Evolutionary conservation across 805 yeast genomes (phyloP).

Genomic region (Yamadazyma takamatsuzukensis): DNA sequence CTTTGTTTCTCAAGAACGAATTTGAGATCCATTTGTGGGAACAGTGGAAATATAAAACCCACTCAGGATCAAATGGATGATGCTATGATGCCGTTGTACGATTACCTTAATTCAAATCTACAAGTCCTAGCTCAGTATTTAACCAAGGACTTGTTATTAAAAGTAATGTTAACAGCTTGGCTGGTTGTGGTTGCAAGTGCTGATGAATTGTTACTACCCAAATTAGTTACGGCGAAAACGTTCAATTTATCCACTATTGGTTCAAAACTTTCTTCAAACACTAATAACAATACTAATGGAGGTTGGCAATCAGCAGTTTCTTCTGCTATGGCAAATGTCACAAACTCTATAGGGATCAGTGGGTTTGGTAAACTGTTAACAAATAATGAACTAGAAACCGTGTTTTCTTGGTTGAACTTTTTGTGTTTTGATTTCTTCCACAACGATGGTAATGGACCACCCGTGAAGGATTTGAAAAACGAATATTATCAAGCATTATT

Average conservation of each 20-base stretch:
- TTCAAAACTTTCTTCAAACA: slow-evolving; percentile 10
- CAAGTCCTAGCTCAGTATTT: slow-evolving; percentile 58
- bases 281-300: slow-evolving; percentile 6
- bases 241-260: slow-evolving; percentile 24
- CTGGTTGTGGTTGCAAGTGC: slow-evolving; percentile 62
- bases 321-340: slow-evolving; percentile 49
- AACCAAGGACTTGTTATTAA: slow-evolving; percentile 50
- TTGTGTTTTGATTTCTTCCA: slow-evolving; percentile 73
- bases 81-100: slow-evolving; percentile 69
- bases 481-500: slow-evolving; percentile 62
- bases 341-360: slow-evolving; percentile 36
- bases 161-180: slow-evolving; percentile 82
- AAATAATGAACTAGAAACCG: slow-evolving; percentile 58
- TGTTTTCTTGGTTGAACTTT: slow-evolving; percentile 65
- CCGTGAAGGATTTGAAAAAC: slow-evolving; percentile 58
- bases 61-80: slow-evolving; percentile 51
- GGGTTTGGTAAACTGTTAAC: slow-evolving; percentile 58
- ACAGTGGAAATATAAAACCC: slow-evolving; percentile 41
- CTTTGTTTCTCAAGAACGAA: slow-evolving; percentile 56
- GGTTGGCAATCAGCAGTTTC: slow-evolving; percentile 45
- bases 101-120: slow-evolving; percentile 67
- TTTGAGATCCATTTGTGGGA: slow-evolving; percentile 53
- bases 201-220: slow-evolving; percentile 72
- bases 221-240: slow-evolving; percentile 47
- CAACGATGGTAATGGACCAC: slow-evolving; percentile 78